A percentile compares a stretch with the other conserved stretches of the same genome.
These are phyloP conservation scores for Cyclotella cryptica DNA, from an alignment of 108 stramenopile genomes.

Conservation along the genomic window DNA sequence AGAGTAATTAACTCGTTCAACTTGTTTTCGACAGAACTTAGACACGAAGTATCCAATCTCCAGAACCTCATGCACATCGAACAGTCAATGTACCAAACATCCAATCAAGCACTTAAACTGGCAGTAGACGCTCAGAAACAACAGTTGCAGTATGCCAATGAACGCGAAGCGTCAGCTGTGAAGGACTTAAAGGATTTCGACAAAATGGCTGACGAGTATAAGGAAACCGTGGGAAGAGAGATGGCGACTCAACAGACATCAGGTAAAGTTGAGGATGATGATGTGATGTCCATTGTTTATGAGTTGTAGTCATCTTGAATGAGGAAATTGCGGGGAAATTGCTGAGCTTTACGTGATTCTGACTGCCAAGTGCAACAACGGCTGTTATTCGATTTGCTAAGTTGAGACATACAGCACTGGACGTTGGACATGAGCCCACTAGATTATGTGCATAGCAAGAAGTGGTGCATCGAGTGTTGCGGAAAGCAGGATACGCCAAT, in stretches of 20 bases:
- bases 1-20: background rate
- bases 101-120: constrained; percentile 37
- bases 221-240: constrained; percentile 18
- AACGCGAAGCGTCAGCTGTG: background rate
- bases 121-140: constrained; percentile 33
- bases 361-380: no score
- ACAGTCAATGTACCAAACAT: constrained; percentile 46
- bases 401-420: no score
- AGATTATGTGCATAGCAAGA: no score
- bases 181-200: constrained; percentile 38
- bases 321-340: background rate
- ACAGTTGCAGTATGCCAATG: constrained; percentile 15
- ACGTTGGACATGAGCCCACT: no score
- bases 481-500: no score
- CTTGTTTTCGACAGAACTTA: constrained; percentile 14
- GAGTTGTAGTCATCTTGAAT: background rate
- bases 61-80: constrained; percentile 31
- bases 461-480: no score
- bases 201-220: constrained; percentile 30
- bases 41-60: constrained; percentile 26
- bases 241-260: constrained; percentile 7
- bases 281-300: constrained; percentile 5
- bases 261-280: background rate
- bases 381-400: no score
- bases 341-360: no score